Conservation (phyloP, 495 filamentous ascomycete genomes). For the Neurospora sp. region DNA sequence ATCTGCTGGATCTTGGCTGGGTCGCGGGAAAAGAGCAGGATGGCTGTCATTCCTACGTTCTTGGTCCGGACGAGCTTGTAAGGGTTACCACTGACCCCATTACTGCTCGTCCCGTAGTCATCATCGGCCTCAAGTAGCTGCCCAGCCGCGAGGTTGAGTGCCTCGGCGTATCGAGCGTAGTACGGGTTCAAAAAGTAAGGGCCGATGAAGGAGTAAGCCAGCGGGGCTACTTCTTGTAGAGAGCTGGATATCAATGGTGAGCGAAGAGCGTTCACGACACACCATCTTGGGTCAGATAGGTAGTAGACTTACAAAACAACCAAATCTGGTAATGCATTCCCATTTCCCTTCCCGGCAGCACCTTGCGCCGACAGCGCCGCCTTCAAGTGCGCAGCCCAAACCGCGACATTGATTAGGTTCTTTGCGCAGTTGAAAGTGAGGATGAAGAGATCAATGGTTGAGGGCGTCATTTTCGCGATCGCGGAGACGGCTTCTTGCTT, state of each 20-base stretch:
- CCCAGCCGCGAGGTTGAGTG: slow-evolving; percentile 56
- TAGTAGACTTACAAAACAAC: slow-evolving; percentile 44
- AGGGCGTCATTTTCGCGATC: slow-evolving; percentile 16
- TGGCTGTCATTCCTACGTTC: slow-evolving; percentile 79
- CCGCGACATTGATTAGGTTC: slow-evolving; percentile 48
- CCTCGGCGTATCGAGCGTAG: slow-evolving; percentile 53
- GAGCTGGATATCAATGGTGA: slow-evolving; percentile 30
- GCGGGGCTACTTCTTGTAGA: slow-evolving; percentile 84
- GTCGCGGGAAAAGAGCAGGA: slow-evolving; percentile 69
- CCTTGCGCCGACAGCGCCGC: slow-evolving; percentile 42
- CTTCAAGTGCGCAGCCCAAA: slow-evolving; percentile 64
- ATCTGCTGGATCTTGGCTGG: slow-evolving; percentile 45
- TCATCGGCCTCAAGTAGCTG: slow-evolving; percentile 8
- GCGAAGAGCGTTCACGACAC: background rate
- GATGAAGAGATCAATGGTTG: slow-evolving; percentile 51
- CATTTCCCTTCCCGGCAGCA: slow-evolving; percentile 19
- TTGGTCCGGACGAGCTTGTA: slow-evolving; percentile 44
- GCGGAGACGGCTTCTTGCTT: background rate
- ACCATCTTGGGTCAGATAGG: no score
- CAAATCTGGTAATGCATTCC: slow-evolving; percentile 48
- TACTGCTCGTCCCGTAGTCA: background rate
- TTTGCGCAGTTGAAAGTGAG: slow-evolving; percentile 87
- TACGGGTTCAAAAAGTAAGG: slow-evolving; percentile 69
- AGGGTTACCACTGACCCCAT: slow-evolving; percentile 5
- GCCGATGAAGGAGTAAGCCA: slow-evolving; percentile 78